Base-by-base conservation (phyloP, 2,329 filamentous ascomycete species). In the Fusarium sp. region DNA sequence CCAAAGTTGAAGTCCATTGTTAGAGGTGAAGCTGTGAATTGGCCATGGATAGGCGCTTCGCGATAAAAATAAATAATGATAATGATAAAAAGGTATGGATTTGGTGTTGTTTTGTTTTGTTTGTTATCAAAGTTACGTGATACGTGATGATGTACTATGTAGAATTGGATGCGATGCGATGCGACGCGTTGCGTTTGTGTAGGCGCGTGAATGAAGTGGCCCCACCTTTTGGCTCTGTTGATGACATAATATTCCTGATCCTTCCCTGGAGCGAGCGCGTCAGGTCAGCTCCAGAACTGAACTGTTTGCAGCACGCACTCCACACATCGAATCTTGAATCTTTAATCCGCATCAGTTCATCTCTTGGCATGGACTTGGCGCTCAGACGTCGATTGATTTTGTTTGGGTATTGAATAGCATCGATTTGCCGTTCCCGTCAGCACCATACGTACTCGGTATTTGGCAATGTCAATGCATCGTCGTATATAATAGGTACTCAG, bases 1-100 rank as follows among this genome's bases (percentile, higher is more conserved):
- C 45, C 54, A 43, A 66, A 63, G 15, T 60, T 53, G 17, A 59
- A 69, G 9, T 67, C 59, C 67, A 69, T 69, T 37, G 29, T 36
- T 47, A 48, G 13, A 27, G 31, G 9, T 14, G 35, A 43, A 42
- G 38, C 15, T 38, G 15, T 10, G 47, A 29, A 27, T 23, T 17
- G 29, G 7, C 2, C 15, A 25, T 29, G 39, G 17, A 29, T 13
- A n/a, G 43, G 15, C 41, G n/a, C 17, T 31, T 38, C 3, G 27
- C 7, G 21, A 55, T 46, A 17, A 13, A 29, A n/a, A n/a, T n/a
- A n/a, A n/a, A n/a, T n/a, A n/a, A n/a, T n/a, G n/a, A n/a, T n/a
- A n/a, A n/a, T n/a, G n/a, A n/a, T n/a, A n/a, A n/a, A n/a, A n/a
- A n/a, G n/a, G n/a, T n/a, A n/a, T 57, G 36, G 29, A 36, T n/a